These are phyloP conservation scores for Trametes cinnabarina DNA, from an alignment of 768 basidiomycete genomes.

Conservation along the genomic window DNA sequence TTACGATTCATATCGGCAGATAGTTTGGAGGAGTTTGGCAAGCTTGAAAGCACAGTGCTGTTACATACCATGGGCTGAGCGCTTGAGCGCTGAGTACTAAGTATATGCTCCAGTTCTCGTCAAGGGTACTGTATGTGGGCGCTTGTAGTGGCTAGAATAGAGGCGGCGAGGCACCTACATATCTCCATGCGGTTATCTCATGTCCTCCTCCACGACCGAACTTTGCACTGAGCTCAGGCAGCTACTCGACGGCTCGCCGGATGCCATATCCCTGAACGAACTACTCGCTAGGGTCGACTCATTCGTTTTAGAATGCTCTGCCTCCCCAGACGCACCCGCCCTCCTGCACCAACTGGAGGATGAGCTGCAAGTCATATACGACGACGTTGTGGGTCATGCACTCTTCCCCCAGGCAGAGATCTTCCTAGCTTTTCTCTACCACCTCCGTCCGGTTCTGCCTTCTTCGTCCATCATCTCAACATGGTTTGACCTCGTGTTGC, in stretches of 20 bases:
- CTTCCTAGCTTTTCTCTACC: slow-evolving; percentile 64
- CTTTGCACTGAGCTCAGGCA: slow-evolving; percentile 54
- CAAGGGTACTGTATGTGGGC: too few species aligned
- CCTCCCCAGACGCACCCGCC: slow-evolving; percentile 44
- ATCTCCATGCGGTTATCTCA: slow-evolving; percentile 9
- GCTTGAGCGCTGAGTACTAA: too few species aligned
- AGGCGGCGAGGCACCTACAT: too few species aligned
- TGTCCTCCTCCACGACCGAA: slow-evolving; percentile 30
- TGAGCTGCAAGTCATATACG: slow-evolving; percentile 62
- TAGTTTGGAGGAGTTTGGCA: too few species aligned
- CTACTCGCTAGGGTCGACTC: slow-evolving; percentile 51
- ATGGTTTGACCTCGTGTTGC: slow-evolving; percentile 81
- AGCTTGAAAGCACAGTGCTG: too few species aligned
- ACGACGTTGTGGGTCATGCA: slow-evolving; percentile 63
- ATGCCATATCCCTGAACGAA: slow-evolving; percentile 49
- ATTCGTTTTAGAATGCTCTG: slow-evolving; percentile 50
- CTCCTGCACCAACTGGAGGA: slow-evolving; percentile 55
- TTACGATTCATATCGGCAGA: too few species aligned
- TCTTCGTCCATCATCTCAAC: slow-evolving; percentile 65
- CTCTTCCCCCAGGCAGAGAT: slow-evolving; percentile 60
- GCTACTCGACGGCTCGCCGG: slow-evolving; percentile 52
- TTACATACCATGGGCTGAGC: too few species aligned
- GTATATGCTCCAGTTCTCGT: too few species aligned
- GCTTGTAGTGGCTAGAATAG: too few species aligned
- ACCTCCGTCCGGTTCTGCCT: slow-evolving; percentile 59